Conservation (phyloP, 2,329 filamentous ascomycete species). For the Mycosphaerelloides madeirae region DNA sequence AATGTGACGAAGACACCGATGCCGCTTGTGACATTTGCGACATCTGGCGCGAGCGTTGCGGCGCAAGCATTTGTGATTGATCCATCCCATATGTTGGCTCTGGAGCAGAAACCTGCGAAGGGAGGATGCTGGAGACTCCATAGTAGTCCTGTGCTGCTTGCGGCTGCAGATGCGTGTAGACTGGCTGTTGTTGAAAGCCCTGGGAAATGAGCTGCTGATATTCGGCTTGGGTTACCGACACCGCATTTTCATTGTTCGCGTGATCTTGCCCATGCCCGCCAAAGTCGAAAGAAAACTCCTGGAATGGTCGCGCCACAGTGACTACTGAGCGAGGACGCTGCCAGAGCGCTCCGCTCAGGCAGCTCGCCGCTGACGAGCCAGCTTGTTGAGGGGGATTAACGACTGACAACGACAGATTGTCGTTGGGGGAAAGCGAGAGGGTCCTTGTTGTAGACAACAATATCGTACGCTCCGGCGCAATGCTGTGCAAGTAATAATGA, state of each 20-base stretch:
- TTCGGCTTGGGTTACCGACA: slow-evolving; percentile 22
- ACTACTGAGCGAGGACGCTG: slow-evolving; percentile 48
- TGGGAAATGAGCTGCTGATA: slow-evolving; percentile 27
- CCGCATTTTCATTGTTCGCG: slow-evolving; percentile 11
- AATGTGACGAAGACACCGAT: slow-evolving; percentile 22
- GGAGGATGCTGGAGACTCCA: slow-evolving; percentile 25
- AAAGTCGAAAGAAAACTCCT: slow-evolving; percentile 46
- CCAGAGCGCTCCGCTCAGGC: slow-evolving; percentile 48
- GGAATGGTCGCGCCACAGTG: slow-evolving; percentile 46
- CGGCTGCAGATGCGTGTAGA: slow-evolving; percentile 9
- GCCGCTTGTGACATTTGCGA: slow-evolving; percentile 18
- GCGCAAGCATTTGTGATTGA: slow-evolving; percentile 24
- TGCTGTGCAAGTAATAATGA: not conserved
- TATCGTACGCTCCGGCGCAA: slow-evolving; percentile 1
- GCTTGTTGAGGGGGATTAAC: slow-evolving; percentile 33
- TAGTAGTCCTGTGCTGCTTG: slow-evolving; percentile 22
- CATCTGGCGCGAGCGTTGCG: slow-evolving; percentile 23
- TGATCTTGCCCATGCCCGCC: slow-evolving; percentile 34
- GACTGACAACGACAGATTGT: slow-evolving; percentile 19
- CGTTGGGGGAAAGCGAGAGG: not conserved
- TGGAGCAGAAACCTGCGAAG: slow-evolving; percentile 25
- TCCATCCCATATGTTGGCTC: slow-evolving; percentile 27
- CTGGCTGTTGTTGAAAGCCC: slow-evolving; percentile 17
- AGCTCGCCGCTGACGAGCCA: slow-evolving; percentile 43
- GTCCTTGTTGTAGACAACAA: not conserved